These are phyloP conservation scores for Magnusiomyces suaveolens DNA, from an alignment of 1,139 yeast genomes.

Conservation along the genomic window DNA sequence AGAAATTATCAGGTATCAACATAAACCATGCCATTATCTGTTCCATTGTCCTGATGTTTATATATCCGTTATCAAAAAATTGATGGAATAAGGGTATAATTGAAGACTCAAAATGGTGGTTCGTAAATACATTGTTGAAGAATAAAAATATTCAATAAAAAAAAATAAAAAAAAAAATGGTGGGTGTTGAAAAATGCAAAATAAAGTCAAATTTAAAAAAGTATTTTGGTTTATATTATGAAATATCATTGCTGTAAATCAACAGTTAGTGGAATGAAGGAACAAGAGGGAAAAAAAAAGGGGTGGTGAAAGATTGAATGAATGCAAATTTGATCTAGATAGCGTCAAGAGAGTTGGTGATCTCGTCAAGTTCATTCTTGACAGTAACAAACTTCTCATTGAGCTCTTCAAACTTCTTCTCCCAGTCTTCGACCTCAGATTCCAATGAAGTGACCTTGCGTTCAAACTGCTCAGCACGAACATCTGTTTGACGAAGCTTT, in stretches of 20 bases:
- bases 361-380: constrained; percentile 87
- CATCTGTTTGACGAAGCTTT: constrained; percentile 89
- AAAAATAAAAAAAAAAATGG: too few relatives aligned
- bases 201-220: neutral
- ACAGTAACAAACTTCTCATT: constrained; percentile 71
- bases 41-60: too few relatives aligned
- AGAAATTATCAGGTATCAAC: too few relatives aligned
- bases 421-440: constrained; percentile 86
- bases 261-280: neutral
- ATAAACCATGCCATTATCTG: too few relatives aligned
- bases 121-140: too few relatives aligned
- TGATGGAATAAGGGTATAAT: too few relatives aligned
- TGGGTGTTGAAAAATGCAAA: too few relatives aligned
- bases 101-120: too few relatives aligned
- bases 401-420: constrained; percentile 83
- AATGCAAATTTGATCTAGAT: constrained; percentile 34
- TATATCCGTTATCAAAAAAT: too few relatives aligned
- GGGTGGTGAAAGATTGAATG: neutral
- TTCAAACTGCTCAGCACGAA: constrained; percentile 94
- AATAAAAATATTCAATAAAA: too few relatives aligned
- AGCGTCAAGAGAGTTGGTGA: constrained; percentile 85
- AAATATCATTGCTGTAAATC: neutral
- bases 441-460: constrained; percentile 89
- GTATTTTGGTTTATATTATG: too few relatives aligned
- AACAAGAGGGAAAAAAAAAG: neutral